Evolutionary conservation across 345 rosid genomes (phyloP).

Genomic region (Populus euphratica): DNA sequence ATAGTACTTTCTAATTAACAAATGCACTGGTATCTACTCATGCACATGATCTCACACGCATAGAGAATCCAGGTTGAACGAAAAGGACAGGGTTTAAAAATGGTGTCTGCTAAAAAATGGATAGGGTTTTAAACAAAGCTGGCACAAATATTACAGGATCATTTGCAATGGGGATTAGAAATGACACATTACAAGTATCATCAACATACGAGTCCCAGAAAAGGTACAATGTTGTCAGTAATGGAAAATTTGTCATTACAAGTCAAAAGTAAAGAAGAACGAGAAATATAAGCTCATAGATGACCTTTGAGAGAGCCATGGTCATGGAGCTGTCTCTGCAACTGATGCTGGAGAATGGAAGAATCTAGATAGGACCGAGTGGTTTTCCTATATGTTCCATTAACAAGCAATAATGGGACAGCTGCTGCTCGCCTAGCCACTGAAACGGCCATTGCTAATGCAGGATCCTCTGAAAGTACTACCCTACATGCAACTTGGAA

Average conservation of each 20-base stretch:
- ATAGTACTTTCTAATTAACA: background rate
- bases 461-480: slow-evolving; percentile 94
- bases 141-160: background rate
- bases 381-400: slow-evolving; percentile 95
- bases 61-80: background rate
- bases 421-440: slow-evolving; percentile 97
- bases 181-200: background rate
- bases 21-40: background rate
- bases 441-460: slow-evolving; percentile 98
- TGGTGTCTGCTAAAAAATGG: background rate
- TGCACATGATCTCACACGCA: background rate
- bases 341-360: slow-evolving; percentile 79
- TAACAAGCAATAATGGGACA: slow-evolving; percentile 86
- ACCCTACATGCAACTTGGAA: slow-evolving; percentile 46
- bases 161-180: background rate
- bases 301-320: slow-evolving; percentile 82
- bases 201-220: background rate
- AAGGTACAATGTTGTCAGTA: background rate
- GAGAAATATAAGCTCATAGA: slow-evolving; percentile 15
- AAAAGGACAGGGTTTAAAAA: background rate
- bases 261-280: background rate
- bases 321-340: slow-evolving; percentile 66
- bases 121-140: background rate
- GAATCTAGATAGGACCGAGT: slow-evolving; percentile 93
- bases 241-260: background rate